Evolutionary conservation across 805 yeast genomes (phyloP), one percentile per base, ranked within the genome.

Genomic region (Lipomyces lipofer): DNA sequence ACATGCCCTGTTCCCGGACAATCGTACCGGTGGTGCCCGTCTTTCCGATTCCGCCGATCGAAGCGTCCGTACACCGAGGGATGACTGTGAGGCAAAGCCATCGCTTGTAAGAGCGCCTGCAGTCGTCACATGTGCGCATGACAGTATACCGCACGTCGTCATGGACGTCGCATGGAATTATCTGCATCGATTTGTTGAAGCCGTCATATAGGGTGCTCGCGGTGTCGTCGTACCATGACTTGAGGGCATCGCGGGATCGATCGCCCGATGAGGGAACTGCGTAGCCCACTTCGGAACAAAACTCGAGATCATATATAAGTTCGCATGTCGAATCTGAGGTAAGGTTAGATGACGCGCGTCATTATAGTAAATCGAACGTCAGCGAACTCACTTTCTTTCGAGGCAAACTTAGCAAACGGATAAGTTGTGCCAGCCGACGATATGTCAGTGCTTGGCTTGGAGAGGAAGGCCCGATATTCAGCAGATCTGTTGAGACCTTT

Each of bases 71-170:
- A 64, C 99, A 92, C 28, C 97, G 74, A 0, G 98, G 98, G 4
- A 92, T 87, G 0, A 89, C 75, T 3, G 89, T 88, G 0, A 95
- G 77, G 71, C 99, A 92, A 17, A 94, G 76, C 99, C 99, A 92
- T 63, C 84, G 77, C 63, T 81, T 82, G 68, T 92, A 92, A 1
- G 91, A 77, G 1, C 67, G 60, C 1, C 78, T 76, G 67, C 99
- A 92, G 64, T 88, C 83, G 12, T 73, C 76, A 66, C 99, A 92
- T 0, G 85, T 75, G 35, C 81, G 69, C 22, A 92, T 65, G 8
- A 95, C 88, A 0, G 97, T 88, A 69, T 78, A 92, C 4, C 81
- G 65, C 1, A 88, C 78, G 56, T 82, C 90, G 13, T 73, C 69
- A 29, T 79, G 76, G 59, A 86, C 86, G 58, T 75, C 63, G 70